Percentiles rank a stretch among this genome's conserved stretches.
phyloP scores from a whole-genome alignment of 73 alveolate genomes.

The Stentor roeselii region DNA sequence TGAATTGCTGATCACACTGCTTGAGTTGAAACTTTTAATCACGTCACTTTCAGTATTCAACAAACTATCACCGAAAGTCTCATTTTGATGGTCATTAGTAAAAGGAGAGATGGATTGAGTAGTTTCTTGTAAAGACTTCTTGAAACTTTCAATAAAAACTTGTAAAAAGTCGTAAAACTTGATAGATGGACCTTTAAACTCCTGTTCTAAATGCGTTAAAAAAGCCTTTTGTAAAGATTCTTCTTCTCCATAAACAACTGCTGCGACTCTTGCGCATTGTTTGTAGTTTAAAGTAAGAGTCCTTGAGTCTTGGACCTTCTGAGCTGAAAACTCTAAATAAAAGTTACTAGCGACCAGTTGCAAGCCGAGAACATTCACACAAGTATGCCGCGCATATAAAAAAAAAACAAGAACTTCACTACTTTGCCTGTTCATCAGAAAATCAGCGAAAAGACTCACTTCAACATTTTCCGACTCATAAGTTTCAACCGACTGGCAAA shows the following conservation, averaged over 20 bases:
- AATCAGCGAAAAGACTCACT: not conserved
- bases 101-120: not conserved
- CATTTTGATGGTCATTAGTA: not conserved
- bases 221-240: slow-evolving; percentile 9
- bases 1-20: not conserved
- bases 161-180: not conserved
- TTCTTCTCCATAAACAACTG: slow-evolving; percentile 1
- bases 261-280: slow-evolving; percentile 2
- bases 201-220: not conserved
- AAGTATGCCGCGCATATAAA: not conserved
- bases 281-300: not conserved
- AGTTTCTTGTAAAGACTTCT: not conserved
- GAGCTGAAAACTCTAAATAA: slow-evolving; percentile 8
- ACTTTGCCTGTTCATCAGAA: not conserved
- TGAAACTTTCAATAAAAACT: not conserved
- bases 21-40: not conserved
- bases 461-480: not conserved
- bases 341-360: not conserved
- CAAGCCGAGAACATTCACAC: not conserved
- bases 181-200: not conserved
- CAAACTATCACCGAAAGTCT: not conserved
- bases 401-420: slow-evolving; percentile 6
- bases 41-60: not conserved
- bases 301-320: slow-evolving; percentile 2
- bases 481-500: slow-evolving; percentile 13